These are phyloP conservation scores for Gynostemma pentaphyllum DNA, from an alignment of 306 rosid genomes.

Conservation along the genomic window DNA sequence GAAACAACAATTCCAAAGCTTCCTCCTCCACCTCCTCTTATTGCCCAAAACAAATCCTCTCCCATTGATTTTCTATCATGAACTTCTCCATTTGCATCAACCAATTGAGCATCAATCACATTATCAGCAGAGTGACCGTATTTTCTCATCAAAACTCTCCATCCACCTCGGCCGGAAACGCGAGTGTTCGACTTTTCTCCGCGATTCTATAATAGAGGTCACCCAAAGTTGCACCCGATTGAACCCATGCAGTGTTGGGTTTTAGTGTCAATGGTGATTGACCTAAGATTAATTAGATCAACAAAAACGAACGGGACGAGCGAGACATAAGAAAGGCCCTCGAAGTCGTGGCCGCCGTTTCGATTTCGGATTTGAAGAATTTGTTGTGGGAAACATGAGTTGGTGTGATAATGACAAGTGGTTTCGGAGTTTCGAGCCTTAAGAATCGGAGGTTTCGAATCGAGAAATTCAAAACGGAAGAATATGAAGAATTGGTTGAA, in stretches of 20 bases:
- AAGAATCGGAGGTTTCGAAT: slow-evolving; percentile 3
- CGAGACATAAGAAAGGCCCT: slow-evolving; percentile 11
- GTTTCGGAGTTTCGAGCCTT: neutral
- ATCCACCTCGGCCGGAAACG: slow-evolving; percentile 77
- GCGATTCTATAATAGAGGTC: slow-evolving; percentile 49
- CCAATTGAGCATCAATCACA: slow-evolving; percentile 35
- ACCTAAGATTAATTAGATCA: slow-evolving; percentile 26
- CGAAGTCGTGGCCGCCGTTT: slow-evolving; percentile 7
- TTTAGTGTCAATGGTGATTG: slow-evolving; percentile 20
- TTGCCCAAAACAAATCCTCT: too few relatives aligned
- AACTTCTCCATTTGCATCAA: slow-evolving; percentile 36
- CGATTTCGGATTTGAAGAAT: neutral
- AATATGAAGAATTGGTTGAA: neutral
- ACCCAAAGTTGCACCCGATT: slow-evolving; percentile 54
- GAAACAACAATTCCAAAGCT: too few relatives aligned
- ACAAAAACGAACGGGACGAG: slow-evolving; percentile 20
- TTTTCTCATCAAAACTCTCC: slow-evolving; percentile 52
- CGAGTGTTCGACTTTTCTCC: slow-evolving; percentile 28
- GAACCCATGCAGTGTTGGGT: slow-evolving; percentile 45
- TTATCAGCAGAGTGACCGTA: slow-evolving; percentile 59
- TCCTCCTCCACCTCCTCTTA: too few relatives aligned
- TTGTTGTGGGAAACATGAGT: neutral
- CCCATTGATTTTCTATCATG: slow-evolving; percentile 49
- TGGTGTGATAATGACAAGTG: neutral
- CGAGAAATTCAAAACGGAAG: neutral